Conservation (phyloP, 371 early-diverging fungal genomes). For the Mucor sp. region DNA sequence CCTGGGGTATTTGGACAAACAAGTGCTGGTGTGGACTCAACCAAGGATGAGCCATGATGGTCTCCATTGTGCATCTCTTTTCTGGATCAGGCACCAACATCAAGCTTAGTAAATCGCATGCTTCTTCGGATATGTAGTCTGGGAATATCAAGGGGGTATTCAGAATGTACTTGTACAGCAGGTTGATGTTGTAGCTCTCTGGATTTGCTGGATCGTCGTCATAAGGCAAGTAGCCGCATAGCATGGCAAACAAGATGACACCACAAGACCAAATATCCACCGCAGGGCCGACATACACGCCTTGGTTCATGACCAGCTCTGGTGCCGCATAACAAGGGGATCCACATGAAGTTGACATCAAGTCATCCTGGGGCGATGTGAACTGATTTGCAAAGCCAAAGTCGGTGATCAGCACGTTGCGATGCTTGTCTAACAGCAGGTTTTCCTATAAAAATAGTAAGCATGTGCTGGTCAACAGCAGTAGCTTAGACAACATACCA, state of each 20-base stretch:
- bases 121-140: constrained; percentile 81
- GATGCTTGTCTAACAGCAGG: constrained; percentile 82
- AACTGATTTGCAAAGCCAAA: constrained; percentile 99
- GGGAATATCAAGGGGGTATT: constrained; percentile 90
- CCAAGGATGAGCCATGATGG: constrained; percentile 88
- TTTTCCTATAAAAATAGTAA: constrained; percentile 74
- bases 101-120: constrained; percentile 80
- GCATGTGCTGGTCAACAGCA: neutral
- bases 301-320: constrained; percentile 95
- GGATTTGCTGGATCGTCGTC: constrained; percentile 99
- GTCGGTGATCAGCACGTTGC: constrained; percentile 96
- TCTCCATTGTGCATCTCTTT: constrained; percentile 83
- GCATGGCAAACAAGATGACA: constrained; percentile 96
- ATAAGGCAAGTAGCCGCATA: constrained; percentile 97
- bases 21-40: constrained; percentile 34
- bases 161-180: constrained; percentile 94
- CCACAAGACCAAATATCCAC: constrained; percentile 98
- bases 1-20: constrained; percentile 26
- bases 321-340: constrained; percentile 99
- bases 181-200: constrained; percentile 95
- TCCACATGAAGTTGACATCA: constrained; percentile 95
- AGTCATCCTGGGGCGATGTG: constrained; percentile 64
- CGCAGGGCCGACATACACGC: constrained; percentile 97
- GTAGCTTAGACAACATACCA: constrained; percentile 63
- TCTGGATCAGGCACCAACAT: constrained; percentile 94